phyloP scores from a whole-genome alignment of 768 basidiomycete genomes.

The Clavaria fumosa region DNA sequence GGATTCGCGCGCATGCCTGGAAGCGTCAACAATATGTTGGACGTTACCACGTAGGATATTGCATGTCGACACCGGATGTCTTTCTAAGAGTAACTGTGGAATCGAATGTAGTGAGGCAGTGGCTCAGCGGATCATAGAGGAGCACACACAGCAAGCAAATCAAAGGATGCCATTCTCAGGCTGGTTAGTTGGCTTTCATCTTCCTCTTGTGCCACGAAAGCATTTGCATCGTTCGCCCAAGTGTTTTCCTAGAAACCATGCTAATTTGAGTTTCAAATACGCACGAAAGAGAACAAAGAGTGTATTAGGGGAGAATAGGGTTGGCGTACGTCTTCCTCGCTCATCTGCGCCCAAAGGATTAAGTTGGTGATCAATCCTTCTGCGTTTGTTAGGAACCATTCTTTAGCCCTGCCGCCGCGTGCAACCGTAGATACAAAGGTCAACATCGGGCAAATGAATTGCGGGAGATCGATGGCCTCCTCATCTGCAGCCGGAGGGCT shows the following conservation, averaged over 20 bases:
- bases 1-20: conserved; percentile 36
- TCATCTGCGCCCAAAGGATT: conserved; percentile 73
- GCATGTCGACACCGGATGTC: conserved; percentile 34
- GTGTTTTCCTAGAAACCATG: conserved; percentile 80
- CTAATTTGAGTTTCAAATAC: conserved; percentile 2
- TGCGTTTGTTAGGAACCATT: conserved; percentile 47
- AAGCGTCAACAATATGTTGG: conserved; percentile 39
- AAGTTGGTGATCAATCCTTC: conserved; percentile 35
- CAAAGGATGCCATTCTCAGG: conserved; percentile 71
- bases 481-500: conserved; percentile 62
- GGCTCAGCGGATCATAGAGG: background rate
- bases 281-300: background rate
- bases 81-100: conserved; percentile 43
- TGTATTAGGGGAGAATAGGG: too few species aligned
- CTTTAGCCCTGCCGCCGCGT: conserved; percentile 46
- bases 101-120: conserved; percentile 5
- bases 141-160: conserved; percentile 43
- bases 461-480: conserved; percentile 56
- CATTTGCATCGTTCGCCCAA: conserved; percentile 81
- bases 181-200: conserved; percentile 78
- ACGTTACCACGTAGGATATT: conserved; percentile 38
- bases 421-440: conserved; percentile 63
- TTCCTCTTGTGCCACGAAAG: conserved; percentile 89
- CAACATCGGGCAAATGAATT: conserved; percentile 62
- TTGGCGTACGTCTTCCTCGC: conserved; percentile 71